phyloP scores from a whole-genome alignment of 768 basidiomycete species.

The Calocybe gangraenosa region DNA sequence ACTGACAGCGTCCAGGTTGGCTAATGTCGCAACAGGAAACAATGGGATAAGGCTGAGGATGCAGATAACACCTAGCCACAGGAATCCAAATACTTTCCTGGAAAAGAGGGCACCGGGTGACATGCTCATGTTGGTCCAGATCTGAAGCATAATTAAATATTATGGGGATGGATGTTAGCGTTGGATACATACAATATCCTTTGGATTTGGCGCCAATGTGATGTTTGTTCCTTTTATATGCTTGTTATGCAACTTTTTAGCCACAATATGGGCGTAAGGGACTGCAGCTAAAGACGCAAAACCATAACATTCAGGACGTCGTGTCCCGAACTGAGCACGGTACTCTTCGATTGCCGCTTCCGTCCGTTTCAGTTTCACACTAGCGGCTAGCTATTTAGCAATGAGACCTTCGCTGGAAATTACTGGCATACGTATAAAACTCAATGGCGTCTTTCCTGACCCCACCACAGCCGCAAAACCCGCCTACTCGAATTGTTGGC shows the following conservation, averaged over 20 bases:
- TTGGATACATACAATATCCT: constrained; percentile 63
- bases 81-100: constrained; percentile 59
- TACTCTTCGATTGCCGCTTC: constrained; percentile 69
- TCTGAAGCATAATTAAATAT: constrained; percentile 32
- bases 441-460: constrained; percentile 86
- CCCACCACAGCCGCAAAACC: constrained; percentile 76
- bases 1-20: constrained; percentile 78
- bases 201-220: constrained; percentile 78
- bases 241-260: constrained; percentile 60
- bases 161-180: neutral
- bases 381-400: neutral
- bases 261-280: constrained; percentile 82
- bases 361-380: constrained; percentile 53
- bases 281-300: constrained; percentile 86
- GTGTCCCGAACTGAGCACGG: constrained; percentile 62
- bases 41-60: constrained; percentile 93
- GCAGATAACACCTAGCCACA: constrained; percentile 71
- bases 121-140: constrained; percentile 86
- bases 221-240: constrained; percentile 67
- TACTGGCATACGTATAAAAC: constrained; percentile 62
- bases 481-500: constrained; percentile 75
- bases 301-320: constrained; percentile 81
- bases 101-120: constrained; percentile 59
- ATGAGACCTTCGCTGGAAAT: constrained; percentile 1
- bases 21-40: constrained; percentile 80